Conservation (phyloP, 176 grass and related monocot genomes). For the Aegilops longissima region DNA sequence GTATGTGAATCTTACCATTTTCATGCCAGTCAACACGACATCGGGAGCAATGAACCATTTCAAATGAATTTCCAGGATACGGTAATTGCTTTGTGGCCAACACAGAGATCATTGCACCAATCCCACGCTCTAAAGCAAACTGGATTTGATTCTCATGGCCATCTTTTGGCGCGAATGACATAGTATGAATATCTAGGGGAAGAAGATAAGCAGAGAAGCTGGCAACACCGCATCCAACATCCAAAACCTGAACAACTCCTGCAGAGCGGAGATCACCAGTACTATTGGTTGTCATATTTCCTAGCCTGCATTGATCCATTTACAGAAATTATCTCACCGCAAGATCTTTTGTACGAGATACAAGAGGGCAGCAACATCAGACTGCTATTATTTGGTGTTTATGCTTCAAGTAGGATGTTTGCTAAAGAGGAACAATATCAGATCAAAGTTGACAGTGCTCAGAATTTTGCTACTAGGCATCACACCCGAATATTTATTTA, state of each 20-base stretch:
- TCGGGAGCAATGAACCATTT: conserved; percentile 97
- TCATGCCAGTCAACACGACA: conserved; percentile 97
- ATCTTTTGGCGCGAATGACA: conserved; percentile 98
- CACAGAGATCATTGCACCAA: conserved; percentile 87
- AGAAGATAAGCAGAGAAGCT: conserved; percentile 95
- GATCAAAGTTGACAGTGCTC: background rate
- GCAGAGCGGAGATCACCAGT: conserved; percentile 73
- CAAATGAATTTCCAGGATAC: conserved; percentile 80
- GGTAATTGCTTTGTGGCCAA: conserved; percentile 91
- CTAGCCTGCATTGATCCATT: conserved; percentile 64
- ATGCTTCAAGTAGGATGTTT: background rate
- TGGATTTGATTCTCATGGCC: conserved; percentile 99
- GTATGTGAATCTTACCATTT: conserved; percentile 63
- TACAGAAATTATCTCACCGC: background rate
- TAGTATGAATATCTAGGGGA: conserved; percentile 76
- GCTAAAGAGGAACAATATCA: background rate
- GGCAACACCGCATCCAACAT: conserved; percentile 92
- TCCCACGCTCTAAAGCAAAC: conserved; percentile 93
- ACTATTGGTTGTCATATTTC: conserved; percentile 88
- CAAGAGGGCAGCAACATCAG: background rate
- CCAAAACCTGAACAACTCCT: conserved; percentile 90
- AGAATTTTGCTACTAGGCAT: conserved; percentile 1
- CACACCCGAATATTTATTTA: conserved; percentile 1
- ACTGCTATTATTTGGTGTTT: background rate
- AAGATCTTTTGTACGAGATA: conserved; percentile 16